Evolutionary conservation across 2,329 filamentous ascomycete species (phyloP).

Genomic region (Salinomyces thailandicus): DNA sequence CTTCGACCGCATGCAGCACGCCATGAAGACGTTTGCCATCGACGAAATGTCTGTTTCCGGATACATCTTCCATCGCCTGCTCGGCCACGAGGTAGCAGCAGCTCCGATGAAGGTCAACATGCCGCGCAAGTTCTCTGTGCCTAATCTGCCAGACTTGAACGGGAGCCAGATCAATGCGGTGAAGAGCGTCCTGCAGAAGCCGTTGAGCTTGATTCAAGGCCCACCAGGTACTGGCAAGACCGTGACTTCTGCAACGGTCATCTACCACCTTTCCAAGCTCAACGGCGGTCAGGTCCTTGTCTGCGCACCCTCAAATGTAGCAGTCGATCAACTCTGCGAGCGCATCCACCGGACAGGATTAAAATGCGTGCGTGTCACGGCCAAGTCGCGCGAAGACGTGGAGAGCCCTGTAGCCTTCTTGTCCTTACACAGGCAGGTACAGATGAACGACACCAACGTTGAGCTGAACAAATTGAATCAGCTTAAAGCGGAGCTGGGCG

Average conservation of each 20-base stretch:
- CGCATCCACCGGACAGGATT: conserved; percentile 88
- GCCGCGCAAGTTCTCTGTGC: conserved; percentile 94
- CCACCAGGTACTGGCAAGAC: conserved; percentile 97
- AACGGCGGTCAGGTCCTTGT: conserved; percentile 91
- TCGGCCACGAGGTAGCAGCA: conserved; percentile 88
- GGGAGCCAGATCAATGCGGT: conserved; percentile 93
- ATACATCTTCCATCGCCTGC: conserved; percentile 94
- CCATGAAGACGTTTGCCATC: conserved; percentile 97
- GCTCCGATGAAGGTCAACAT: conserved; percentile 92
- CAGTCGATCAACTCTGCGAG: conserved; percentile 95
- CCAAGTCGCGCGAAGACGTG: conserved; percentile 96
- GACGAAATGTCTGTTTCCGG: conserved; percentile 98
- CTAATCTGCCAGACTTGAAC: conserved; percentile 88
- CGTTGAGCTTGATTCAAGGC: conserved; percentile 89
- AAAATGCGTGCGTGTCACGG: conserved; percentile 95
- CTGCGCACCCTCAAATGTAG: conserved; percentile 95
- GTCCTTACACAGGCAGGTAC: conserved; percentile 91
- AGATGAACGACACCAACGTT: conserved; percentile 88
- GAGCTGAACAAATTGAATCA: conserved; percentile 87
- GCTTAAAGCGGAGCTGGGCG: conserved; percentile 82
- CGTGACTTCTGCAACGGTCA: conserved; percentile 95
- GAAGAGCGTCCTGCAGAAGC: conserved; percentile 86
- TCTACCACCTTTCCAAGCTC: conserved; percentile 92
- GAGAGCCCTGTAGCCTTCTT: conserved; percentile 96
- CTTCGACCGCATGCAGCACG: conserved; percentile 97